Conservation (phyloP, 306 rosid species). For the Senna siamea region DNA sequence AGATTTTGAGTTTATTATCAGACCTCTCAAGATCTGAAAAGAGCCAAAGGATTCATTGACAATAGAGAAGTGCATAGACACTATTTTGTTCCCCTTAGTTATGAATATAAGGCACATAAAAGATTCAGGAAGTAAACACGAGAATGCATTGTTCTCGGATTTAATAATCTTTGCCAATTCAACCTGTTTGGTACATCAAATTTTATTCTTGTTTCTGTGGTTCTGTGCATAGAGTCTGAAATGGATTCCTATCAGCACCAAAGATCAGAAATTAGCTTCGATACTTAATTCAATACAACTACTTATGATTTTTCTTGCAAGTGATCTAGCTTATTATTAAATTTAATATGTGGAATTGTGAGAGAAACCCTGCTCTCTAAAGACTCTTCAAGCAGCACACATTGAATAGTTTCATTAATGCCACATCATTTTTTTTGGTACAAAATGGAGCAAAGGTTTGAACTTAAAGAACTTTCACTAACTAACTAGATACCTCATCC, state of each 20-base stretch:
- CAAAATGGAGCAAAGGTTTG: no score
- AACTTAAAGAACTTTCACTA: no score
- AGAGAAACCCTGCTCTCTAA: background rate
- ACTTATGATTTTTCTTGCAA: background rate
- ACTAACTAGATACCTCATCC: no score
- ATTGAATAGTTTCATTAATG: background rate
- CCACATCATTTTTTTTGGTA: no score
- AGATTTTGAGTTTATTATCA: background rate
- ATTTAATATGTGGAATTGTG: background rate
- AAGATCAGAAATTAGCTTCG: no score
- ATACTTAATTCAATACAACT: no score
- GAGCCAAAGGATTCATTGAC: background rate
- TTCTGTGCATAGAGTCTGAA: no score
- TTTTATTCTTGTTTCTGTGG: no score
- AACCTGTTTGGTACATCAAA: no score
- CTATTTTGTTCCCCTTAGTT: background rate
- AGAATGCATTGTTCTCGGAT: background rate
- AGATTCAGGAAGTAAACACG: background rate
- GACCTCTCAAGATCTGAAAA: background rate
- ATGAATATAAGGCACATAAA: background rate
- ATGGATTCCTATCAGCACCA: no score
- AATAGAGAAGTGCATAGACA: background rate
- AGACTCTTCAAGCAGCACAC: background rate
- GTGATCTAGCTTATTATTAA: constrained; percentile 11
- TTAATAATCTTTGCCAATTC: background rate